A percentile compares a stretch with the other conserved stretches of the same genome.
phyloP scores from a whole-genome alignment of 1,284 basidiomycete genomes.

The Rhodotorula sp. region DNA sequence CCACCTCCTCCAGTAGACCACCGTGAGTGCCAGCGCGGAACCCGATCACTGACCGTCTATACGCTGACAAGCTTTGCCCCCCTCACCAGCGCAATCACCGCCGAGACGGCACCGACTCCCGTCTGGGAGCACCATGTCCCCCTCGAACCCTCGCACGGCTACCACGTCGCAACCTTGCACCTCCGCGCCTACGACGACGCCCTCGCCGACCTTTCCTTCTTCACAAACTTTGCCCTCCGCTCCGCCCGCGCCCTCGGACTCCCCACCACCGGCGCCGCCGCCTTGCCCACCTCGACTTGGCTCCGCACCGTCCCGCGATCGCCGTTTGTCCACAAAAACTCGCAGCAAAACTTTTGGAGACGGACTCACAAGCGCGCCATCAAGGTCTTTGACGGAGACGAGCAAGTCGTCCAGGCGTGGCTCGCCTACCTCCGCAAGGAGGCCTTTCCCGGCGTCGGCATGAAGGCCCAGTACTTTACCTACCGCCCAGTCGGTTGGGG shows the following conservation, averaged over 20 bases:
- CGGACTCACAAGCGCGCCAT: slow-evolving; percentile 77
- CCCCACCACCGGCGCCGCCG: slow-evolving; percentile 66
- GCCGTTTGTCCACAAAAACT: slow-evolving; percentile 92
- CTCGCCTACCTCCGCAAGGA: slow-evolving; percentile 75
- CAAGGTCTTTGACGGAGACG: slow-evolving; percentile 86
- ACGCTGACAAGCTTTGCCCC: neutral
- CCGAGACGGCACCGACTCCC: slow-evolving; percentile 20
- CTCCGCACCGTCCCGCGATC: slow-evolving; percentile 83
- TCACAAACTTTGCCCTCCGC: slow-evolving; percentile 78
- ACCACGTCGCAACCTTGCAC: slow-evolving; percentile 80
- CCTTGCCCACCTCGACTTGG: slow-evolving; percentile 71
- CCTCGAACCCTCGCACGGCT: slow-evolving; percentile 57
- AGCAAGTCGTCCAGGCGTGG: slow-evolving; percentile 76
- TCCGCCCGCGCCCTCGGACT: slow-evolving; percentile 80
- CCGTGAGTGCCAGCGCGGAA: neutral
- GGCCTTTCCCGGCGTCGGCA: slow-evolving; percentile 78
- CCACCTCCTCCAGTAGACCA: neutral
- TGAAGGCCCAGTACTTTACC: slow-evolving; percentile 77
- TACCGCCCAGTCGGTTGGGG: slow-evolving; percentile 61
- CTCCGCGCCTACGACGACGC: slow-evolving; percentile 71
- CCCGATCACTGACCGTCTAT: neutral
- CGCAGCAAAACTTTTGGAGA: slow-evolving; percentile 92
- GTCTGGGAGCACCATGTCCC: slow-evolving; percentile 36
- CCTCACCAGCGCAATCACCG: neutral
- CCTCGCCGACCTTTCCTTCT: slow-evolving; percentile 65